Evolutionary conservation across 331 rosid genomes (phyloP), one percentile per base, ranked within the genome.

Genomic region (Pyrus hybrid): DNA sequence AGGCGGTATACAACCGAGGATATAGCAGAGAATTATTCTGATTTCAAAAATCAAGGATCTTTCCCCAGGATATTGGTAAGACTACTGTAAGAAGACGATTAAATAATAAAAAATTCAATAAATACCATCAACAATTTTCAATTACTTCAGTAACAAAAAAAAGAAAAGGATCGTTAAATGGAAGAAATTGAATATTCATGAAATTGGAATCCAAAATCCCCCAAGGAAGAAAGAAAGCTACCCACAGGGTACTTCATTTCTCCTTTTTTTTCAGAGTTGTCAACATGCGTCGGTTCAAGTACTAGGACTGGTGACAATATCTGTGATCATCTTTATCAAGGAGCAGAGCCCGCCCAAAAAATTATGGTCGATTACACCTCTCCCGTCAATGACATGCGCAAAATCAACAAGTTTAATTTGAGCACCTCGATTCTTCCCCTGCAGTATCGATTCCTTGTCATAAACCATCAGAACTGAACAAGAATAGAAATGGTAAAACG

Each of bases 291-390:
- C 8, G 56, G 68, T 17, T 33, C 67, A n/a, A 47, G 32, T 57
- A 18, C 69, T 73, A 28, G 74, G 77, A 63, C 73, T 30, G 60
- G 58, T 66, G 37, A 87, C 43, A 32, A 94, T 57, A 75, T 90
- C 95, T 1, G 83, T 68, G 51, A 91, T 69, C 63, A 88, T 83
- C 84, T 88, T 86, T 20, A 94, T 91, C 63, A 91, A 86, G 79
- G 95, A 90, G 79, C 95, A 91, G n/a, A 94, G 91, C 20, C 97
- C 98, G 7, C 98, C 98, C 77, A 91, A 80, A 87, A 90, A 94
- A 78, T 91, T 94, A 84, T 90, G 97, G 85, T 94, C 98, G 61
- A 94, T 91, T 35, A 67, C 86, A 45, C 92, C 97, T 5, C 70
- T 72, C 7, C 86, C 93, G 13, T 87, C 89, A 8, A 73, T 62